Base-by-base conservation (phyloP, 208 protist genomes). In the Acanthamoeba castellanii region DNA sequence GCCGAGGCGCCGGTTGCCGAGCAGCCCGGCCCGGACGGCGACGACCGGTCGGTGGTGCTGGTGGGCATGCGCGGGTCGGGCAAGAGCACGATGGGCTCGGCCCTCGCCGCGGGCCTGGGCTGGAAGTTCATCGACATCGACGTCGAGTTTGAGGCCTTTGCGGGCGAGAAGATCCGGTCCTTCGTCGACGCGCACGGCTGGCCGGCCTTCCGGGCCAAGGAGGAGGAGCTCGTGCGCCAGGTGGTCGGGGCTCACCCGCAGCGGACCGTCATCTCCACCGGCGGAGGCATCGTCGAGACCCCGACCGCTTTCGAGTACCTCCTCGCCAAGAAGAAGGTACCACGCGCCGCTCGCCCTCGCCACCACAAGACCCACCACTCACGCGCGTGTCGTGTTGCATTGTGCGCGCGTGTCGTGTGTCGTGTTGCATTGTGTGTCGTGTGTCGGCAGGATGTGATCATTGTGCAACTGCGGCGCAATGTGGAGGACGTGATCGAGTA, bases 271-370 rank as follows among this genome's bases (percentile, higher is more conserved):
- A 95, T 98, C 25, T 93, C 95, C 27, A 97, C 94, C 76, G 97
- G 97, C 22, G 97, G 97, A 25, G 97, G 97, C 50, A 95, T 98
- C 57, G 96, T 98, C 30, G 97, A 97, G 91, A 96, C 91, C 3
- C 95, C 94, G 45, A 92, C 45, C 37, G 87, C 89, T 6, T 81
- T 96, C 34, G 68, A 93, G 27, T 30, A 82, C n/a, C 93, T 96
- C 37, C 16, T 87, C 50, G 5, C 42, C 85, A 92, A 76, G 52
- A 72, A 74, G 59, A 32, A 57, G 85, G 47, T 81, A 25, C 92
- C 8, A 20, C n/a, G 64, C n/a, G 25, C 22, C 22, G 14, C 64
- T 30, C 64, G n/a, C 64, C 13, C 27, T 70, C 64, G 7, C 27
- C n/a, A 3, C 3, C 72, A 3, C 55, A 32, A 57, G 18, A 50